These are phyloP conservation scores for Diaporthe sp. DNA, from an alignment of 2,329 filamentous ascomycete species.

Conservation along the genomic window DNA sequence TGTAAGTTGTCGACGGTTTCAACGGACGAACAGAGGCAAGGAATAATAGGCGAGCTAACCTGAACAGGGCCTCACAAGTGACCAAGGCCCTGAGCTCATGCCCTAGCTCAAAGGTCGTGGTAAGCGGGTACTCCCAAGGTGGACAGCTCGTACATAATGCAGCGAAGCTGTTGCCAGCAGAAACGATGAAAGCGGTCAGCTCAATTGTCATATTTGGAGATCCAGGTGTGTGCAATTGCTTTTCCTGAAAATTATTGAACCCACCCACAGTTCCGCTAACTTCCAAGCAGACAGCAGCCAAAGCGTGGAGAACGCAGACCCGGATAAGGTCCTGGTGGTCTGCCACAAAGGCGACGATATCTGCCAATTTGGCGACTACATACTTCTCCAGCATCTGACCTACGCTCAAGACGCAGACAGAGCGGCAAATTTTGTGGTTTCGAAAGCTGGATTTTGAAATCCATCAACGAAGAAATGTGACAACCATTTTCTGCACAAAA, in stretches of 20 bases:
- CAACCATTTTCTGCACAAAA: not conserved
- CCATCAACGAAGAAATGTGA: no score
- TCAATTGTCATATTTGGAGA: conserved; percentile 48
- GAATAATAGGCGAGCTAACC: conserved; percentile 4
- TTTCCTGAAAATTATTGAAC: not conserved
- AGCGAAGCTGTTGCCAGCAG: conserved; percentile 40
- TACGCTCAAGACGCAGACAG: conserved; percentile 42
- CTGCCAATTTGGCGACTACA: conserved; percentile 44
- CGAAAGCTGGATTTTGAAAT: conserved; percentile 15
- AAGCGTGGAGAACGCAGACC: conserved; percentile 38
- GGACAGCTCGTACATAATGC: conserved; percentile 48
- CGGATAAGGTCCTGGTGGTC: conserved; percentile 39
- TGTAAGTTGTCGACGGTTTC: conserved; percentile 30
- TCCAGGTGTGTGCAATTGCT: conserved; percentile 38
- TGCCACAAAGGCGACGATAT: conserved; percentile 45
- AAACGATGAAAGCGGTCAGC: conserved; percentile 40
- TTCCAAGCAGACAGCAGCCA: conserved; percentile 37
- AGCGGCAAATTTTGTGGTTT: conserved; percentile 45
- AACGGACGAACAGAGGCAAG: accelerated
- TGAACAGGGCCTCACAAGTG: conserved; percentile 49
- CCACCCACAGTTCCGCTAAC: not conserved
- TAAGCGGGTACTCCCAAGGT: conserved; percentile 54
- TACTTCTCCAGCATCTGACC: conserved; percentile 45
- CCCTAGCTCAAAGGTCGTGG: conserved; percentile 55
- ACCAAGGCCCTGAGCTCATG: conserved; percentile 49